Evolutionary conservation across 495 filamentous ascomycete species (phyloP).

Genomic region (Cercophora newfieldiana): DNA sequence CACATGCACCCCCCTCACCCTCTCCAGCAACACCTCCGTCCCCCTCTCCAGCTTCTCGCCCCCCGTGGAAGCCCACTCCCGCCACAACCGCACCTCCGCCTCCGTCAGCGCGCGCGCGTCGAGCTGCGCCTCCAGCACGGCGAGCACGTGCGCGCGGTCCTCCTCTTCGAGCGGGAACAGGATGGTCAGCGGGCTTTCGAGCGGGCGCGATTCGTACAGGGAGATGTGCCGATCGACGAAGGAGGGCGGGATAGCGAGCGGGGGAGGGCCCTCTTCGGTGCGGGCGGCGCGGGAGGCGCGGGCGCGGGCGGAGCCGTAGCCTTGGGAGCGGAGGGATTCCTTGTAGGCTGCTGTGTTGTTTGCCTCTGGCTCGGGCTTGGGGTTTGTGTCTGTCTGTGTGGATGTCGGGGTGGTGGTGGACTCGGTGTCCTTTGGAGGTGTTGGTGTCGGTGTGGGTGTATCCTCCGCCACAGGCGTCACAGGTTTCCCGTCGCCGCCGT

Average conservation of each 20-base stretch:
- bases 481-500: too few relatives aligned
- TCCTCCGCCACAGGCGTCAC: too few relatives aligned
- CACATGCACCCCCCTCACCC: constrained; percentile 9
- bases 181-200: constrained; percentile 12
- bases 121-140: constrained; percentile 13
- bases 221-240: constrained; percentile 40
- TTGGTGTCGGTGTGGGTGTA: not conserved
- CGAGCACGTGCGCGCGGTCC: constrained; percentile 18
- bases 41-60: not conserved
- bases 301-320: constrained; percentile 39
- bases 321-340: constrained; percentile 23
- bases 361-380: not conserved
- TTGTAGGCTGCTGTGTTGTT: not conserved
- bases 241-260: constrained; percentile 44
- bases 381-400: not conserved
- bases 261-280: constrained; percentile 43
- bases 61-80: not conserved
- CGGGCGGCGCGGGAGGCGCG: constrained; percentile 40
- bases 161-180: constrained; percentile 18
- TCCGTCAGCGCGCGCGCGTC: constrained; percentile 17
- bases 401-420: not conserved
- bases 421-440: too few relatives aligned
- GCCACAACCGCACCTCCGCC: constrained; percentile 17
- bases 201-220: constrained; percentile 28
- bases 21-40: constrained; percentile 4